Evolutionary conservation across 129 eudicot genomes (phyloP).

Genomic region (Lactuca sativa): DNA sequence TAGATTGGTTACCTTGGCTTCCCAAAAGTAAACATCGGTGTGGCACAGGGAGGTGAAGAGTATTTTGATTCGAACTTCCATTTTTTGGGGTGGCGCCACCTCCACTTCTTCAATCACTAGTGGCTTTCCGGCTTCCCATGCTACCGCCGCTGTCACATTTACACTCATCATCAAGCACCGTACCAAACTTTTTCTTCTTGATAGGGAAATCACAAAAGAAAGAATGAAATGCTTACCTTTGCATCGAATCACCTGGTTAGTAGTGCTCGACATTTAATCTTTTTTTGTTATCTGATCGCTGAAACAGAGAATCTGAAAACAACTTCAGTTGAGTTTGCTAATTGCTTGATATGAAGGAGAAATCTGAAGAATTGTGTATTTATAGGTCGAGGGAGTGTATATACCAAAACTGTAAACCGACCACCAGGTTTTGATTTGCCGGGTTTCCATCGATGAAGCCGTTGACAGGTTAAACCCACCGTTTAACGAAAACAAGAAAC

Average conservation of each 20-base stretch:
- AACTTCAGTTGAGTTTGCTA: not conserved
- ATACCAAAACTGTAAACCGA: slow-evolving; percentile 12
- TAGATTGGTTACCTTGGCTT: too few relatives aligned
- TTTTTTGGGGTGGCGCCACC: too few relatives aligned
- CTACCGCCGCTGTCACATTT: too few relatives aligned
- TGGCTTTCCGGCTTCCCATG: too few relatives aligned
- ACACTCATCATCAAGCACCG: too few relatives aligned
- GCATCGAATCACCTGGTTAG: slow-evolving; percentile 45
- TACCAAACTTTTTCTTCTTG: too few relatives aligned
- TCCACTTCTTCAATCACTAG: too few relatives aligned
- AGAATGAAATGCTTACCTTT: slow-evolving; percentile 35
- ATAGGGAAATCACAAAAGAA: too few relatives aligned
- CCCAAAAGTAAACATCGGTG: too few relatives aligned
- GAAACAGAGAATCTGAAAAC: not conserved
- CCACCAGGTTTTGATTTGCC: slow-evolving; percentile 17
- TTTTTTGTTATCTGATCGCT: slow-evolving; percentile 10
- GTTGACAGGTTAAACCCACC: slow-evolving; percentile 18
- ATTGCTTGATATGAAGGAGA: slow-evolving; percentile 4
- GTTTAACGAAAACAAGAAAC: slow-evolving; percentile 9
- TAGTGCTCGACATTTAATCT: slow-evolving; percentile 38
- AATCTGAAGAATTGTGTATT: not conserved
- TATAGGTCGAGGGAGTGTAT: not conserved
- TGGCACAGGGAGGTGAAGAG: too few relatives aligned
- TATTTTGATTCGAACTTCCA: too few relatives aligned
- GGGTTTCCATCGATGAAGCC: not conserved